Percentiles rank a stretch among this genome's conserved stretches.
Evolutionary conservation across 1,284 basidiomycete genomes (phyloP).

Genomic region (Apiotrichum brassicae): DNA sequence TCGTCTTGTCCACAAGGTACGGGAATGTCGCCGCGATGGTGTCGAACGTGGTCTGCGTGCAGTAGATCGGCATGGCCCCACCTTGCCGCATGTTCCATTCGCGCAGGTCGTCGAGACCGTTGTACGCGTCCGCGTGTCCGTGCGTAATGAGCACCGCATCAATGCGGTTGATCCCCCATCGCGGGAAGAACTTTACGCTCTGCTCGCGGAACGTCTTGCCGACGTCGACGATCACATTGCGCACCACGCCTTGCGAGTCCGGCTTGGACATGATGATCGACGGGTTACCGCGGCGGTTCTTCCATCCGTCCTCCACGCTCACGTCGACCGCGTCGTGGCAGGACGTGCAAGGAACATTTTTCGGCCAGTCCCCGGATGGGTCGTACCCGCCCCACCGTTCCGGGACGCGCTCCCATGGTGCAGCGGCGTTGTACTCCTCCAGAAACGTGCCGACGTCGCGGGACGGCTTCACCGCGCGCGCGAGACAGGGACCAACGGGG

Average conservation of each 20-base stretch:
- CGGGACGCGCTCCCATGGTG: conserved; percentile 2
- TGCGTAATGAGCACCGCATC: conserved; percentile 49
- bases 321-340: conserved; percentile 40
- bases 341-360: conserved; percentile 37
- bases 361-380: conserved; percentile 32
- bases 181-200: conserved; percentile 40
- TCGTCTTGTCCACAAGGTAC: conserved; percentile 44
- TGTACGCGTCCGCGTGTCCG: conserved; percentile 45
- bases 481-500: conserved; percentile 43
- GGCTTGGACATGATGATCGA: conserved; percentile 30
- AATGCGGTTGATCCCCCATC: conserved; percentile 43
- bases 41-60: conserved; percentile 36
- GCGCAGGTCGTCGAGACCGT: conserved; percentile 37
- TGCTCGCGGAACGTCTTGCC: conserved; percentile 48
- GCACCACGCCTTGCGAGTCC: conserved; percentile 19
- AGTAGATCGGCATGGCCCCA: conserved; percentile 37
- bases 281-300: conserved; percentile 46
- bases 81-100: conserved; percentile 44
- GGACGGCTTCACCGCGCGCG: conserved; percentile 11
- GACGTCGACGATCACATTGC: conserved; percentile 48
- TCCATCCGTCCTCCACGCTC: conserved; percentile 37
- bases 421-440: conserved; percentile 7
- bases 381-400: conserved; percentile 19
- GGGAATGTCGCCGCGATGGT: conserved; percentile 42
- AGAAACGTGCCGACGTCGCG: conserved; percentile 18